Conservation (phyloP, 352 stramenopile species). For the Halophytophthora batemanensis region DNA sequence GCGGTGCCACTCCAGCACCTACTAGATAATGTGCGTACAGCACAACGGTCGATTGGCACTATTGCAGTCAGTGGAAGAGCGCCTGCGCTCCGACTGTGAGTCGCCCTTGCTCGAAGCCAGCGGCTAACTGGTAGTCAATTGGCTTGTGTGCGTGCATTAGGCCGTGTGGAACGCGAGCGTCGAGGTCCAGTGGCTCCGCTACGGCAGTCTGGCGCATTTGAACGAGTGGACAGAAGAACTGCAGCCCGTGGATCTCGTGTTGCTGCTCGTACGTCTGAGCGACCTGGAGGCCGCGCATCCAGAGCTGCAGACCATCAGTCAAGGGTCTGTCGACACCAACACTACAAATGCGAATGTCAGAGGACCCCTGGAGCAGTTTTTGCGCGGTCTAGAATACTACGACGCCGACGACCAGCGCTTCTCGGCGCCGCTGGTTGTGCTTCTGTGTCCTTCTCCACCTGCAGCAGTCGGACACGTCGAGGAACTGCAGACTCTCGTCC, state of each 20-base stretch:
- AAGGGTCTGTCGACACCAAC: neutral
- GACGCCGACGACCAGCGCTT: slow-evolving; percentile 1
- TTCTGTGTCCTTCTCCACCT: slow-evolving; percentile 34
- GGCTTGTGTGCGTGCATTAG: slow-evolving; percentile 15
- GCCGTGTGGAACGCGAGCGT: slow-evolving; percentile 23
- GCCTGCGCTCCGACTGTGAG: neutral
- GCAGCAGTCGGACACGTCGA: slow-evolving; percentile 10
- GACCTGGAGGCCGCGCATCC: slow-evolving; percentile 56
- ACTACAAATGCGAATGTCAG: neutral
- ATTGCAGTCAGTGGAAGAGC: neutral
- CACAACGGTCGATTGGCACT: slow-evolving; percentile 5
- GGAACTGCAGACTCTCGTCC: slow-evolving; percentile 10
- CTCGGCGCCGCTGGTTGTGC: slow-evolving; percentile 27
- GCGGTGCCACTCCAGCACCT: slow-evolving; percentile 50
- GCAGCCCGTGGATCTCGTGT: slow-evolving; percentile 32
- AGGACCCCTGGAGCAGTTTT: slow-evolving; percentile 14
- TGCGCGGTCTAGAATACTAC: slow-evolving; percentile 26
- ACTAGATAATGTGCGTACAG: slow-evolving; percentile 38
- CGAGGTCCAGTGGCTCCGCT: slow-evolving; percentile 52
- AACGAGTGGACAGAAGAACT: slow-evolving; percentile 25
- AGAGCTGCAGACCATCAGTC: slow-evolving; percentile 26
- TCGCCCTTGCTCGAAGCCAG: neutral
- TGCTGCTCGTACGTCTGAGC: slow-evolving; percentile 57
- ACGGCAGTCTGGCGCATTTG: slow-evolving; percentile 41
- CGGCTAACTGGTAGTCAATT: neutral